Conservation (phyloP, 495 filamentous ascomycete genomes). For the Daldinia decipiens region DNA sequence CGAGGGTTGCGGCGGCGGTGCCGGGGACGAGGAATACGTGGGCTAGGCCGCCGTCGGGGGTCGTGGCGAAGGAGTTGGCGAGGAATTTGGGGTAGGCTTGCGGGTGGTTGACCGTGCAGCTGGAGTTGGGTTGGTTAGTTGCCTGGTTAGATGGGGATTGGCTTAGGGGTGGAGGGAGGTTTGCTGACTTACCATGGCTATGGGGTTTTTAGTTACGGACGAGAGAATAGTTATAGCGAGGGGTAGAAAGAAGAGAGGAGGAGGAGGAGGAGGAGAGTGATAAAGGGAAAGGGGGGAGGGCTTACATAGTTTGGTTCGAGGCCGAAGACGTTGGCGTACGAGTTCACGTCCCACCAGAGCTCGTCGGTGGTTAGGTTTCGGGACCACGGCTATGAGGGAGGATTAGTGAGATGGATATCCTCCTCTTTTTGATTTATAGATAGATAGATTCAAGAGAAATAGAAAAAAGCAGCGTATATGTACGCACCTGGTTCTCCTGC, state of each 20-base stretch:
- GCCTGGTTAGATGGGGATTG: no score
- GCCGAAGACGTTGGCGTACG: constrained; percentile 56
- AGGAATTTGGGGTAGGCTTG: constrained; percentile 71
- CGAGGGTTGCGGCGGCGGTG: constrained; percentile 35
- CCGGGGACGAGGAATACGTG: constrained; percentile 56
- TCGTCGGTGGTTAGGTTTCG: constrained; percentile 50
- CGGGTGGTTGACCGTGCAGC: constrained; percentile 72
- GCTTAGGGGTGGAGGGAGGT: no score
- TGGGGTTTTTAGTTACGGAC: not conserved
- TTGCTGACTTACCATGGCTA: not conserved
- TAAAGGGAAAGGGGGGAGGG: not conserved
- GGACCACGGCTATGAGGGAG: constrained; percentile 47
- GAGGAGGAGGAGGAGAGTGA: no score
- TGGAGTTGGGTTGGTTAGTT: constrained; percentile 48
- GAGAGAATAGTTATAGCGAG: not conserved
- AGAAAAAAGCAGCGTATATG: no score
- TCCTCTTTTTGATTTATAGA: no score
- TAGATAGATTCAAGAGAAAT: no score
- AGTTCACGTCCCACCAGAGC: constrained; percentile 61
- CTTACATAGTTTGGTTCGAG: constrained; percentile 51
- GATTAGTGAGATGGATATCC: not conserved
- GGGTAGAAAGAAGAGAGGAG: not conserved
- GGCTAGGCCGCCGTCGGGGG: constrained; percentile 51
- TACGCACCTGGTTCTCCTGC: constrained; percentile 61
- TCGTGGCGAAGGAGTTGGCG: constrained; percentile 42